Evolutionary conservation across 2,329 filamentous ascomycete genomes (phyloP).

Genomic region (Podosphaera leucotricha): DNA sequence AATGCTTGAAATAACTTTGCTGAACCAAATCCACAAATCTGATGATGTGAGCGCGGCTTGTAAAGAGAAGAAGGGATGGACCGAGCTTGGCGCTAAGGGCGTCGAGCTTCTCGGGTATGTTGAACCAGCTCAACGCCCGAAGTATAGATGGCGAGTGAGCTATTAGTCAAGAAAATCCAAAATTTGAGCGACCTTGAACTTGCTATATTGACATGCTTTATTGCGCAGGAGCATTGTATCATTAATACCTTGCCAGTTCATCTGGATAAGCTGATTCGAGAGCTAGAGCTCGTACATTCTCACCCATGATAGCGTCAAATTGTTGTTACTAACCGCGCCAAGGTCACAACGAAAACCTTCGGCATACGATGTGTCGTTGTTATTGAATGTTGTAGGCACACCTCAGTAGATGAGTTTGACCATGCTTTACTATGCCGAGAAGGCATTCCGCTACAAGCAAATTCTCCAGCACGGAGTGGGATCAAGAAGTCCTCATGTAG

Average conservation of each 20-base stretch:
- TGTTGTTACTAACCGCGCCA: background rate
- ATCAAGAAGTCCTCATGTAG: slow-evolving; percentile 15
- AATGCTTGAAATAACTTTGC: slow-evolving; percentile 6
- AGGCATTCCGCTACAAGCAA: slow-evolving; percentile 6
- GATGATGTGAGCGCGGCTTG: background rate
- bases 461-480: slow-evolving; percentile 11
- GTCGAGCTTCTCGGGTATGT: background rate
- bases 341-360: slow-evolving; percentile 50
- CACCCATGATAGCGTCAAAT: background rate
- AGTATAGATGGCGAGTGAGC: slow-evolving; percentile 41
- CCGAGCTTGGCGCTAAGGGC: background rate
- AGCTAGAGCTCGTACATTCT: slow-evolving; percentile 40
- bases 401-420: slow-evolving; percentile 61
- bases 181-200: slow-evolving; percentile 71
- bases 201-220: slow-evolving; percentile 58
- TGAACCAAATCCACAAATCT: background rate
- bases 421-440: slow-evolving; percentile 28
- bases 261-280: slow-evolving; percentile 45
- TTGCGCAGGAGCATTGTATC: slow-evolving; percentile 69
- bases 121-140: too few species aligned
- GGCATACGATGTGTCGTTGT: slow-evolving; percentile 44
- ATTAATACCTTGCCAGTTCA: slow-evolving; percentile 44
- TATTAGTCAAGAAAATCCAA: slow-evolving; percentile 45
- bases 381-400: slow-evolving; percentile 48
- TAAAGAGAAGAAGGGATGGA: background rate